Evolutionary conservation across 495 filamentous ascomycete genomes (phyloP), one percentile per base, ranked within the genome.

Genomic region (Friedmanniomyces endolithicus): DNA sequence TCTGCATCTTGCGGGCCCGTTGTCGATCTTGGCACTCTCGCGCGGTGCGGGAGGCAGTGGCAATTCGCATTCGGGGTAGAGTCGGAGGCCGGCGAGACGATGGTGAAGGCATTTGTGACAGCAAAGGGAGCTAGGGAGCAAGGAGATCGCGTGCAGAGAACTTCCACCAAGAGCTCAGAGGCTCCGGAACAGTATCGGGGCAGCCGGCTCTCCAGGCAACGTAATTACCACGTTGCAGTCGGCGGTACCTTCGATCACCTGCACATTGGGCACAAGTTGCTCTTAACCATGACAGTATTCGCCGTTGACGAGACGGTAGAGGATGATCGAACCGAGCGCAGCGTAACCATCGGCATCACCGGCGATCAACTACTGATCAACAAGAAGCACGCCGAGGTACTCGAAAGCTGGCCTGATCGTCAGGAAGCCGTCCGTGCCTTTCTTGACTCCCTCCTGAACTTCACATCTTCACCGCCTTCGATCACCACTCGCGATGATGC

Each of bases 241-340:
- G 92, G 90, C 40, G 92, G 92, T 19, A 97, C 92, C 3, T 98
- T 97, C 66, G 92, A 98, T 68, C 87, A 97, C 69, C 79, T 98
- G 35, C 92, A 97, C 65, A 78, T 86, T 25, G 92, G 92, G n/a
- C 92, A 98, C 72, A 96, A 95, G 65, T 75, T 96, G 22, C 78
- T 98, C 7, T 74, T 98, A 34, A 90, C 90, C 8, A 90, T 90
- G 61, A 85, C 82, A 9, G 83, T 85, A 4, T 73, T 95, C 48
- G 73, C 87, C 11, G 68, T 90, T 6, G 71, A 78, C 34, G 54
- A 50, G 29, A 29, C 65, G 23, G 66, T 77, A 17, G 76, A 79
- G 2, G 70, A 74, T 2, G 62, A 67, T 3, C 64, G 9, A 31
- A 31, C 55, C 1, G 37, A 69, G 53, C 73, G 77, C 34, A 76